A percentile compares a stretch with the other conserved stretches of the same genome.
These are phyloP conservation scores for Diddensiella santjacobensis DNA, from an alignment of 805 yeast genomes.

Conservation along the genomic window DNA sequence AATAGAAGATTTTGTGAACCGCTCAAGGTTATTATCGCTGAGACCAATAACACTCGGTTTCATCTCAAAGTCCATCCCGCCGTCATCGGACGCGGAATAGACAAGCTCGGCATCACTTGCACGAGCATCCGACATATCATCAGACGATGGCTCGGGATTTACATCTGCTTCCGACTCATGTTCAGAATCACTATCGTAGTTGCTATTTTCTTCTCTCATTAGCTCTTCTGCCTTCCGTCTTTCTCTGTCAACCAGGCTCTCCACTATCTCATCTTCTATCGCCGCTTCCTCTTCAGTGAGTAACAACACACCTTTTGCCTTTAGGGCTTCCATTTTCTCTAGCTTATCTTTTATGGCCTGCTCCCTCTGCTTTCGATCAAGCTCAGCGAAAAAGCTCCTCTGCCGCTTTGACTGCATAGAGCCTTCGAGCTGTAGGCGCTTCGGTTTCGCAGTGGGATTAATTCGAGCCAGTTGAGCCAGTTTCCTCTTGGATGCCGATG, in stretches of 20 bases:
- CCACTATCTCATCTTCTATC: constrained; percentile 22
- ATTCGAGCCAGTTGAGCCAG: constrained; percentile 16
- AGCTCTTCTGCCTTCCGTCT: constrained; percentile 22
- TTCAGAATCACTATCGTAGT: constrained; percentile 6
- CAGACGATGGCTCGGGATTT: too few relatives aligned
- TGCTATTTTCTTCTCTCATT: constrained; percentile 15
- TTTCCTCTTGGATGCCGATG: constrained; percentile 7
- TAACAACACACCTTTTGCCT: constrained; percentile 19
- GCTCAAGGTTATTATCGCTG: too few relatives aligned
- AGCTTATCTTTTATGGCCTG: constrained; percentile 19
- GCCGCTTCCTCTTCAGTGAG: constrained; percentile 18
- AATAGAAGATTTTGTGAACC: too few relatives aligned
- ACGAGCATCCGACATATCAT: too few relatives aligned
- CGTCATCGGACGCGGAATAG: too few relatives aligned
- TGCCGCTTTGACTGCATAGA: not conserved
- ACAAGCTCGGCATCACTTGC: too few relatives aligned
- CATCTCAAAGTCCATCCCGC: too few relatives aligned
- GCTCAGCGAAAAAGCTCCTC: constrained; percentile 7
- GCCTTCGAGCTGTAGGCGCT: not conserved
- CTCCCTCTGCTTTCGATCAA: constrained; percentile 19
- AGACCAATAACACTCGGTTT: too few relatives aligned
- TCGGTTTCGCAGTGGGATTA: not conserved
- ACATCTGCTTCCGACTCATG: constrained; percentile 6
- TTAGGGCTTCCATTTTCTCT: constrained; percentile 19
- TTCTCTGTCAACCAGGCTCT: constrained; percentile 22